phyloP scores from a whole-genome alignment of 305 asterid genomes.

The Fraxinus dipetala region DNA sequence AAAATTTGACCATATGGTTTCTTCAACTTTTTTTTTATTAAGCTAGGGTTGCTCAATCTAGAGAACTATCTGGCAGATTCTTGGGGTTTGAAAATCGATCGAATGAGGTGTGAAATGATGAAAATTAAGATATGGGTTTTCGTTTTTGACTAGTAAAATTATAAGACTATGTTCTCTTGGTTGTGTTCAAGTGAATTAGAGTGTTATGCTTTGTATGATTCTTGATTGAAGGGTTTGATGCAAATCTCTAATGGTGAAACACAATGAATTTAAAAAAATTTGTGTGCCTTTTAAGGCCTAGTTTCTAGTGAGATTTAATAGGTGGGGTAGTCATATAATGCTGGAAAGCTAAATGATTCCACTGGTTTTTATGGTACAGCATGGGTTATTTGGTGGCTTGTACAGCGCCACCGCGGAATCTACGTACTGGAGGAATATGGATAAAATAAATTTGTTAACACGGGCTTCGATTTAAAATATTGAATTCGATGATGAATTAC shows the following conservation, averaged over 20 bases:
- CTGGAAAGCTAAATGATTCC: slow-evolving; percentile 5
- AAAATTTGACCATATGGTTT: slow-evolving; percentile 9
- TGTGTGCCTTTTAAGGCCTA: not conserved
- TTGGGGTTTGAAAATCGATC: not conserved
- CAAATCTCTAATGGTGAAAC: not conserved
- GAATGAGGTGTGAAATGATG: not conserved
- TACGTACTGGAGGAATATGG: not conserved
- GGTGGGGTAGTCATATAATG: slow-evolving; percentile 5
- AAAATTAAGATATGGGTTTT: not conserved
- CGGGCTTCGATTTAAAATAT: not conserved
- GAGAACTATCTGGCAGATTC: not conserved
- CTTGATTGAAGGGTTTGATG: not conserved
- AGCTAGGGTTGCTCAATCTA: slow-evolving; percentile 12
- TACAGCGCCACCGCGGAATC: not conserved
- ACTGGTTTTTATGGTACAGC: not conserved
- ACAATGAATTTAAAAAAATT: not conserved
- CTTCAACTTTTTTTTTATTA: slow-evolving; percentile 9
- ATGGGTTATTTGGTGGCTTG: not conserved
- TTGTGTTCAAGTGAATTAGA: not conserved
- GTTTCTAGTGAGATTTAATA: not conserved
- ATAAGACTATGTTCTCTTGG: not conserved
- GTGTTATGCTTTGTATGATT: not conserved
- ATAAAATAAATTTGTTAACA: not conserved
- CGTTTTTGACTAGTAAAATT: not conserved
- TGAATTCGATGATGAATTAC: not conserved